phyloP scores from a whole-genome alignment of 208 protist species.

The Leishmania braziliensis region DNA sequence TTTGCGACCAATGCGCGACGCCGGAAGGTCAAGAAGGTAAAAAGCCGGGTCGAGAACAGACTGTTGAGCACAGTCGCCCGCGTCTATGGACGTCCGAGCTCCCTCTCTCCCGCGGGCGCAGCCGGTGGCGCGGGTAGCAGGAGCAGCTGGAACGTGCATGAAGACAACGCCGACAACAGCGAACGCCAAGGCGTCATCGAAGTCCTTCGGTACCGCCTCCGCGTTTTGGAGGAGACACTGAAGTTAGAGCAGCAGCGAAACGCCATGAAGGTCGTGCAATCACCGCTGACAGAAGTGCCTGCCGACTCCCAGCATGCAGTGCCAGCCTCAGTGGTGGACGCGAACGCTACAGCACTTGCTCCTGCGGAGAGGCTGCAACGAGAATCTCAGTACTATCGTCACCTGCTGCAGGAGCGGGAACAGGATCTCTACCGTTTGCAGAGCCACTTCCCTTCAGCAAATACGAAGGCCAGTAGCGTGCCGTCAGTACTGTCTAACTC shows the following conservation, averaged over 20 bases:
- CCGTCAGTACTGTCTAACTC: background rate
- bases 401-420: conserved; percentile 27
- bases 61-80: conserved; percentile 9
- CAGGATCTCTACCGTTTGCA: conserved; percentile 19
- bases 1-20: conserved; percentile 61
- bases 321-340: background rate
- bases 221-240: conserved; percentile 20
- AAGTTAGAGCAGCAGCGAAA: conserved; percentile 25
- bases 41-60: conserved; percentile 25
- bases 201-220: conserved; percentile 20
- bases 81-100: background rate
- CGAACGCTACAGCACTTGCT: background rate
- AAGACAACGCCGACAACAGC: background rate
- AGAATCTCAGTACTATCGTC: conserved; percentile 19
- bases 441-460: background rate
- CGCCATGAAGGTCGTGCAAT: background rate
- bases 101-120: background rate
- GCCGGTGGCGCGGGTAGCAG: background rate
- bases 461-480: background rate
- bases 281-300: background rate
- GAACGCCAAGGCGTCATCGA: conserved; percentile 24
- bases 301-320: background rate
- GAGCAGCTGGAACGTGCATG: background rate
- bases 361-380: conserved; percentile 7
- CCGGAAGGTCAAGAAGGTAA: conserved; percentile 53